Conservation (phyloP, 2,329 filamentous ascomycete species). For the Nannizziopsis arthrosporioides region DNA sequence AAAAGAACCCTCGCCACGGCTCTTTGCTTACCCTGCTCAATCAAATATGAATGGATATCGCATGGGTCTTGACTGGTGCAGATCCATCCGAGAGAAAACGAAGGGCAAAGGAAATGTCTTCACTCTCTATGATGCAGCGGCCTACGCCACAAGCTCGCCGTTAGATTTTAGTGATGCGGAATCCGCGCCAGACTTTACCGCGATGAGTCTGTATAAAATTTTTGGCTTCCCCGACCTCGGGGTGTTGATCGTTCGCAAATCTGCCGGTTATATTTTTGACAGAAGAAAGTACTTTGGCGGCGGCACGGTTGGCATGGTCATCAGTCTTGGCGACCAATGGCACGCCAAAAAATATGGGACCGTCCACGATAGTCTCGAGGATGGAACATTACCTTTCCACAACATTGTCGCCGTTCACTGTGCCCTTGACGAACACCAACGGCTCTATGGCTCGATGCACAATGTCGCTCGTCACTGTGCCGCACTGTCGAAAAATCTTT, state of each 20-base stretch:
- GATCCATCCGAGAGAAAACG: slow-evolving; percentile 33
- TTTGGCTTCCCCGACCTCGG: slow-evolving; percentile 92
- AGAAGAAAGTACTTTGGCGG: slow-evolving; percentile 77
- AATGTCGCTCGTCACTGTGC: slow-evolving; percentile 59
- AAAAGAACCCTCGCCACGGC: slow-evolving; percentile 21
- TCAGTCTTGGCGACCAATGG: slow-evolving; percentile 67
- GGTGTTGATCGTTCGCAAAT: slow-evolving; percentile 67
- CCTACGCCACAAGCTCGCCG: slow-evolving; percentile 62
- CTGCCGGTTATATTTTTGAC: slow-evolving; percentile 52
- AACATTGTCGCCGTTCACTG: slow-evolving; percentile 71
- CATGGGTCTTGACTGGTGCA: slow-evolving; percentile 59
- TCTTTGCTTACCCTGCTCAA: slow-evolving; percentile 80
- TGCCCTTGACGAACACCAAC: slow-evolving; percentile 57
- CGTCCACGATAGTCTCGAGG: slow-evolving; percentile 74
- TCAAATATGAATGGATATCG: slow-evolving; percentile 83
- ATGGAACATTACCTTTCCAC: slow-evolving; percentile 84
- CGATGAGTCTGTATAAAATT: slow-evolving; percentile 91
- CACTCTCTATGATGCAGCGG: slow-evolving; percentile 73
- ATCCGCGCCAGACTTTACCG: slow-evolving; percentile 67
- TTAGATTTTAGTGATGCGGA: slow-evolving; percentile 55
- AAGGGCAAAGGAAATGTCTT: slow-evolving; percentile 37
- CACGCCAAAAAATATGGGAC: slow-evolving; percentile 61
- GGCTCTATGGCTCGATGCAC: slow-evolving; percentile 60
- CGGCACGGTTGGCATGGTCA: slow-evolving; percentile 84
- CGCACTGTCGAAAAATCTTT: slow-evolving; percentile 50